A percentile compares a stretch with the other conserved stretches of the same genome.
Conservation (phyloP, 345 rosid species). For the Atalantia buxifolia region DNA sequence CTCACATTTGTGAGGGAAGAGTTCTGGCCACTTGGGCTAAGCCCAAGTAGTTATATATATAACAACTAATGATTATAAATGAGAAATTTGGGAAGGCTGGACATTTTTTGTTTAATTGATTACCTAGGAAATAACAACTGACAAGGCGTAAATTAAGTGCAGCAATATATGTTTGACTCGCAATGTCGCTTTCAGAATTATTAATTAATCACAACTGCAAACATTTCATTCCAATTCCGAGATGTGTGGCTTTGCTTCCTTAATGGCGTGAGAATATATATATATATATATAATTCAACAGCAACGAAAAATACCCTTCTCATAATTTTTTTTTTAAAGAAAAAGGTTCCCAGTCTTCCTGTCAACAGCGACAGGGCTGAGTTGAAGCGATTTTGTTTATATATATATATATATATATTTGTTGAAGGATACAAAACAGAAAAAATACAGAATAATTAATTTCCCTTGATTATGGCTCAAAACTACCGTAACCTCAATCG, state of each 20-base stretch:
- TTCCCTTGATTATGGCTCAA: neutral
- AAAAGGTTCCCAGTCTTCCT: neutral
- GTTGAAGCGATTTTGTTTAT: neutral
- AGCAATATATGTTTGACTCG: slow-evolving; percentile 6
- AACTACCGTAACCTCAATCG: neutral
- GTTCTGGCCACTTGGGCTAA: too few species aligned
- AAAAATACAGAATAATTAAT: neutral
- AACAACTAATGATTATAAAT: neutral
- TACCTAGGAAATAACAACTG: neutral
- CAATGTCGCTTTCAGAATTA: neutral
- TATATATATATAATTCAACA: too few species aligned
- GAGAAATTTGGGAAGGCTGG: neutral
- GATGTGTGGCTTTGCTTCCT: neutral
- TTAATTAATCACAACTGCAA: neutral
- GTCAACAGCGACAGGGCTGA: neutral
- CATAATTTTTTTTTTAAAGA: too few species aligned
- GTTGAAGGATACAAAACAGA: neutral
- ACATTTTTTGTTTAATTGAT: neutral
- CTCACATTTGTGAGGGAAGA: too few species aligned
- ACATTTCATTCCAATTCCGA: neutral
- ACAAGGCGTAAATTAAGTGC: slow-evolving; percentile 8
- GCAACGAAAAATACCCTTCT: too few species aligned
- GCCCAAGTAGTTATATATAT: too few species aligned
- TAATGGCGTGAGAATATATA: neutral
- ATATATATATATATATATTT: neutral